Conservation (phyloP, 495 filamentous ascomycete species). For the Daldinia vernicosa region DNA sequence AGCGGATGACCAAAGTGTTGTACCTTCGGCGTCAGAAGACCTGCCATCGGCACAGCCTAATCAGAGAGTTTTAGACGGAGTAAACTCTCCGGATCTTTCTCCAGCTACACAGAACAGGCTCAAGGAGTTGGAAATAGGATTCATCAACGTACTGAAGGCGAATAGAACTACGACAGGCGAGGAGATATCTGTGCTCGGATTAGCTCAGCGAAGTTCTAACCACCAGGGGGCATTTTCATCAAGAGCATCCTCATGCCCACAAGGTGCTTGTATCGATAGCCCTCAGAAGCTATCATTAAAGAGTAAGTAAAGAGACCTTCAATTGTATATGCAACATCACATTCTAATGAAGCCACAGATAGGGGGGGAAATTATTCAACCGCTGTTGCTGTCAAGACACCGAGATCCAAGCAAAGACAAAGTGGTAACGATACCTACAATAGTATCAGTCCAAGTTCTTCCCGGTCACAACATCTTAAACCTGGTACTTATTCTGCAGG, state of each 20-base stretch:
- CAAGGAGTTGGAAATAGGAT: constrained; percentile 1
- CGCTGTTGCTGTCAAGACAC: neutral
- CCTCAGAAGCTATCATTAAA: neutral
- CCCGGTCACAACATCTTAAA: constrained; percentile 7
- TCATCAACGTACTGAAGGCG: neutral
- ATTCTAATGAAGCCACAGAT: neutral
- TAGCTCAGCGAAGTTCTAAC: neutral
- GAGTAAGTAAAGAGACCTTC: neutral
- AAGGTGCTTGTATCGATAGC: neutral
- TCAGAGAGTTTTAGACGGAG: neutral
- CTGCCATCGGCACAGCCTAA: neutral
- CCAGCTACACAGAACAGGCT: constrained; percentile 7
- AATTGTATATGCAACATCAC: neutral
- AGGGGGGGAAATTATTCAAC: neutral
- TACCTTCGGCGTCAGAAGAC: neutral
- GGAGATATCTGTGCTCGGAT: constrained; percentile 1
- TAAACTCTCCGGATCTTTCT: constrained; percentile 2
- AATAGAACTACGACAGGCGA: constrained; percentile 1
- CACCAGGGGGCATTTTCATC: neutral
- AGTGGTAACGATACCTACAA: neutral
- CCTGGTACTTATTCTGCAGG: constrained; percentile 16
- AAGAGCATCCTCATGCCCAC: neutral
- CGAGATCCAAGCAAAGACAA: neutral
- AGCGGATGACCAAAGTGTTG: neutral
- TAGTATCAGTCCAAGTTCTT: neutral